Percentiles rank a stretch among this genome's conserved stretches.
Conservation (phyloP, 2,329 filamentous ascomycete species). For the Diaporthe sp. region DNA sequence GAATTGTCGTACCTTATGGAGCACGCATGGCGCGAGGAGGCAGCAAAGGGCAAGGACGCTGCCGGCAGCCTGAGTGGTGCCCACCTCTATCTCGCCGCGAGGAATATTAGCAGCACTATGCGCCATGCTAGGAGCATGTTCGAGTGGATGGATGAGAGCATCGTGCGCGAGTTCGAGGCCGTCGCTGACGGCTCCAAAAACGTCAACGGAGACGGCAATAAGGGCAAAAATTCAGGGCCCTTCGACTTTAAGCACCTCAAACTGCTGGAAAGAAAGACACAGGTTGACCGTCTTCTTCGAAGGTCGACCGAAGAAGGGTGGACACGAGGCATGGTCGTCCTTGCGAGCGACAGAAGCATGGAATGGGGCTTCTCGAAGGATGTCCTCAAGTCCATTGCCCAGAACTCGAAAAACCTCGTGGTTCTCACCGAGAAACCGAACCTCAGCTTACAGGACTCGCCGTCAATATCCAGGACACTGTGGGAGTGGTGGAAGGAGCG, state of each 20-base stretch:
- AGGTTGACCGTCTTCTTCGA: slow-evolving; percentile 78
- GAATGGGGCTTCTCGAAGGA: slow-evolving; percentile 97
- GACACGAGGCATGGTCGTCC: slow-evolving; percentile 77
- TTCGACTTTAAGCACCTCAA: slow-evolving; percentile 92
- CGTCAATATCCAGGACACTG: slow-evolving; percentile 78
- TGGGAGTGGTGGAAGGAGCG: slow-evolving; percentile 85
- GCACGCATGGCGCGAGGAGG: slow-evolving; percentile 85
- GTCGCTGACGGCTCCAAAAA: slow-evolving; percentile 65
- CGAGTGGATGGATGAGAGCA: slow-evolving; percentile 98
- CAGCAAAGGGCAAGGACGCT: slow-evolving; percentile 60
- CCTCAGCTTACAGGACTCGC: slow-evolving; percentile 55
- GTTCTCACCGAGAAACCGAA: slow-evolving; percentile 84
- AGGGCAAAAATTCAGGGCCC: slow-evolving; percentile 72
- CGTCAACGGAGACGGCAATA: slow-evolving; percentile 60
- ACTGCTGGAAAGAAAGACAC: slow-evolving; percentile 83
- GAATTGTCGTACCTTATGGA: slow-evolving; percentile 94
- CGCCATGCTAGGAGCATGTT: slow-evolving; percentile 94
- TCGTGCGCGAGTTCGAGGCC: slow-evolving; percentile 91
- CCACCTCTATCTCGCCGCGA: slow-evolving; percentile 85
- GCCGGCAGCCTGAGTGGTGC: slow-evolving; percentile 59
- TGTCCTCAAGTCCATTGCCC: slow-evolving; percentile 79
- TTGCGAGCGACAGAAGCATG: slow-evolving; percentile 89
- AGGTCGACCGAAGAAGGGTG: slow-evolving; percentile 56
- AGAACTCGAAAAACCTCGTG: slow-evolving; percentile 84
- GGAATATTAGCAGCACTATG: slow-evolving; percentile 89